Conservation (phyloP, 495 filamentous ascomycete species). For the Usnea hakonensis region DNA sequence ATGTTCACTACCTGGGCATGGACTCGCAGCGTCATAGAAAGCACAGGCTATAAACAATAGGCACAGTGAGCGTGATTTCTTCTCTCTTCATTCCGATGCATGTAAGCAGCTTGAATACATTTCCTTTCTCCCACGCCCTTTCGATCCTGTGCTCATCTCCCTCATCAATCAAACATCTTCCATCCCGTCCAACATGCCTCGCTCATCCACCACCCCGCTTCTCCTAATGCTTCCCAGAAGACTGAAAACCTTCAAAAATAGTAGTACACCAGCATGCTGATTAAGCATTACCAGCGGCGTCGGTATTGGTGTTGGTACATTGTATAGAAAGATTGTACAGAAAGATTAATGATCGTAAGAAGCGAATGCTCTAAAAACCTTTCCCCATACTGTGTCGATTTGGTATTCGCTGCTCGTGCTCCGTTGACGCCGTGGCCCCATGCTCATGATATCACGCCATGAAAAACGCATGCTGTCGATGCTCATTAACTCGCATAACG, state of each 20-base stretch:
- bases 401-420: conserved; percentile 7
- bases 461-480: background rate
- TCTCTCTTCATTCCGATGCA: conserved; percentile 6
- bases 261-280: conserved; percentile 14
- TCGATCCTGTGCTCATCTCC: background rate
- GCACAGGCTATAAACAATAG: too few relatives aligned
- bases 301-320: conserved; percentile 14
- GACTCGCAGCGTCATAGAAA: too few relatives aligned
- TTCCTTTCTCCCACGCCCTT: background rate
- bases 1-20: too few relatives aligned
- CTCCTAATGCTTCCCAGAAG: conserved; percentile 4
- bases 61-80: too few relatives aligned
- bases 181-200: background rate
- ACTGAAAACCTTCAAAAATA: conserved; percentile 4
- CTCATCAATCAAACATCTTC: background rate
- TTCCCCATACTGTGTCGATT: background rate
- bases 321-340: conserved; percentile 1
- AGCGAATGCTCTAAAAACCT: background rate
- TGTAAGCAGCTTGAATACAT: conserved; percentile 7
- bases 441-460: background rate
- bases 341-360: conserved; percentile 12
- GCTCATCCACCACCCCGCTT: background rate
- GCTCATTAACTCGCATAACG: conserved; percentile 10
- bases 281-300: conserved; percentile 14
- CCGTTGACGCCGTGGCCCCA: background rate